Evolutionary conservation across 495 filamentous ascomycete species (phyloP), one percentile per base, ranked within the genome.

Genomic region (Talaromyces proteolyticus): DNA sequence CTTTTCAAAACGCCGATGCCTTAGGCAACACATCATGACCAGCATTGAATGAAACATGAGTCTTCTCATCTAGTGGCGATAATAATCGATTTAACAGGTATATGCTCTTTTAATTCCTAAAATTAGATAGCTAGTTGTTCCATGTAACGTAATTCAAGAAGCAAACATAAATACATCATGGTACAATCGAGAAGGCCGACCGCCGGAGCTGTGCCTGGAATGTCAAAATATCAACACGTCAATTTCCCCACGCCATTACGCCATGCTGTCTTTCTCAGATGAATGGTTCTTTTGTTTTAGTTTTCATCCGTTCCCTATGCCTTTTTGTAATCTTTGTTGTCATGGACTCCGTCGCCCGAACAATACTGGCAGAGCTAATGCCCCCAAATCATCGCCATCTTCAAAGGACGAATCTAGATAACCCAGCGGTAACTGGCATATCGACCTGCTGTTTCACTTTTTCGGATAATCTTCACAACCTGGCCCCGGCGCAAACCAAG

Each of bases 401-500:
- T 37, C 21, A 48, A 51, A 44, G 73, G 29, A 14, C 29, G 29
- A 14, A n/a, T n/a, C 17, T 71, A 84, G 45, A 85, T 81, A 5
- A 75, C 74, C 81, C 81, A 85, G 46, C 81, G 73, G 61, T 85
- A 85, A 67, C 78, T 82, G 11, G 76, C 76, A 54, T 79, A 79
- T 21, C 76, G 67, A 55, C 76, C 76, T 0, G 75, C 76, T 14
- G 76, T 79, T 59, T 79, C 76, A 76, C 85, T 89, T 51, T 81
- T 87, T 44, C 93, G 75, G 47, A 98, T 94, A 57, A 98, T 98
- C 82, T 98, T 98, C 51, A 98, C 94, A 11, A 98, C 91, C 75
- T 97, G 90, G 3, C 93, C 91, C 59, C 89, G 80, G 72, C 89
- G 84, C 67, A 98, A 73, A 17, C 94, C 93, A 44, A 96, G 69